These are phyloP conservation scores for Leucosporidium scottii DNA, from an alignment of 768 basidiomycete species.

Conservation along the genomic window DNA sequence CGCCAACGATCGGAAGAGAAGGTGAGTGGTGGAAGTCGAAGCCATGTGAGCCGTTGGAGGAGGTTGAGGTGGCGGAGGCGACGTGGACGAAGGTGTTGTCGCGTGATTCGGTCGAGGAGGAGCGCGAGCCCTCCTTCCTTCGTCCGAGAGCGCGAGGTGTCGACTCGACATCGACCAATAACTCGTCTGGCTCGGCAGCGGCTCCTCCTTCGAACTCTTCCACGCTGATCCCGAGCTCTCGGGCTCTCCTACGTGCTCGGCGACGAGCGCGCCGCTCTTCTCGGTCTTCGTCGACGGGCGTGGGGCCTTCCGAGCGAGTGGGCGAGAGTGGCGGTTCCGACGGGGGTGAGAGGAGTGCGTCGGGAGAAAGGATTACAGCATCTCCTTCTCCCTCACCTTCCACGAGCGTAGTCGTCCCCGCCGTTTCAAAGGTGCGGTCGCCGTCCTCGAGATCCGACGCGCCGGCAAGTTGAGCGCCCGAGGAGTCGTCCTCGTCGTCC, in stretches of 20 bases:
- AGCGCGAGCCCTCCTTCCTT: background rate
- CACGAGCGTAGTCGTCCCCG: slow-evolving; percentile 5
- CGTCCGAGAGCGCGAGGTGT: background rate
- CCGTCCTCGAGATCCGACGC: background rate
- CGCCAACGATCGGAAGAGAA: background rate
- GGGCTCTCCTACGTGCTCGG: background rate
- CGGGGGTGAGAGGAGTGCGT: background rate
- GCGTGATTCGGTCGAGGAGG: background rate
- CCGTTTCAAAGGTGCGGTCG: background rate
- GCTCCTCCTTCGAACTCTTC: slow-evolving; percentile 16
- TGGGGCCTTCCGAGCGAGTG: background rate
- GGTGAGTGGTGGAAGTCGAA: background rate
- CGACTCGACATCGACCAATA: background rate
- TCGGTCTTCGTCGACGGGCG: background rate
- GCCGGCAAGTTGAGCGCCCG: too few relatives aligned
- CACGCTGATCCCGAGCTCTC: slow-evolving; percentile 14
- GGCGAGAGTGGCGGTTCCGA: background rate
- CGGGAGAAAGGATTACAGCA: background rate
- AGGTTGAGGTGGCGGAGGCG: background rate
- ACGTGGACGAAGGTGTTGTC: background rate
- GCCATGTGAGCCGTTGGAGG: background rate
- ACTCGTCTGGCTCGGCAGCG: background rate
- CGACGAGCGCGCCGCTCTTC: slow-evolving; percentile 4
- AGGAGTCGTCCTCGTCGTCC: slow-evolving; percentile 12
- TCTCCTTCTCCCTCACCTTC: background rate